Base-by-base conservation (phyloP, 768 basidiomycete species). In the Lactarius sanguifluus region DNA sequence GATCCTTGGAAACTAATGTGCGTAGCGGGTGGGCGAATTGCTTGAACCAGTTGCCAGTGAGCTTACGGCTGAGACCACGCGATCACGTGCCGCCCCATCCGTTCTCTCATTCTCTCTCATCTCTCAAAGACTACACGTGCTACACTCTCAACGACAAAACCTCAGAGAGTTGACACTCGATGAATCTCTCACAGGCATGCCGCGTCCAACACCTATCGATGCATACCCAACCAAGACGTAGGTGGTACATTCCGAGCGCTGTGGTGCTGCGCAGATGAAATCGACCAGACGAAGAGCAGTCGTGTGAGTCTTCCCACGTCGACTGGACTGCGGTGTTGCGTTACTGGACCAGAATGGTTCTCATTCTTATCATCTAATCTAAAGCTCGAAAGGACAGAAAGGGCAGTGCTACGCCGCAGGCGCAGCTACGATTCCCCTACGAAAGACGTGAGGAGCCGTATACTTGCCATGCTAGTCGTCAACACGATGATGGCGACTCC, bases 191-290 rank as follows among this genome's bases (percentile, higher is more conserved):
- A 45, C 55, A 61, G 34, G 36, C 43, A 66, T 70, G 68, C 65
- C 62, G 12, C 74, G 71, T 65, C 76, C 77, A 0, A 75, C 76
- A 6, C 84, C 88, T 3, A 80, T 76, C 43, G 92, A 94, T 72
- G 80, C 77, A 5, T 84, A 85, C 65, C 80, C 79, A 5, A 90
- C 92, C 0, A 72, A 80, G 13, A 93, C 93, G 0, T 34, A 34
- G 36, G 12, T 38, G 36, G 36, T 43, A 18, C 18, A 20, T 9
- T 43, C 8, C 32, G 7, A 3, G 43, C 8, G 20, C 34, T 5
- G 34, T 1, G 32, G 5, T 6, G 32, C 32, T 5, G 32, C 4
- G 32, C 32, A 32, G 32, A 5, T 32, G 20, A 34, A 23, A 47
- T 38, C 34, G 6, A 34, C 34, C 34, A 34, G 34, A 34, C 34